phyloP scores from a whole-genome alignment of 768 basidiomycete genomes.

The Chiua virens region DNA sequence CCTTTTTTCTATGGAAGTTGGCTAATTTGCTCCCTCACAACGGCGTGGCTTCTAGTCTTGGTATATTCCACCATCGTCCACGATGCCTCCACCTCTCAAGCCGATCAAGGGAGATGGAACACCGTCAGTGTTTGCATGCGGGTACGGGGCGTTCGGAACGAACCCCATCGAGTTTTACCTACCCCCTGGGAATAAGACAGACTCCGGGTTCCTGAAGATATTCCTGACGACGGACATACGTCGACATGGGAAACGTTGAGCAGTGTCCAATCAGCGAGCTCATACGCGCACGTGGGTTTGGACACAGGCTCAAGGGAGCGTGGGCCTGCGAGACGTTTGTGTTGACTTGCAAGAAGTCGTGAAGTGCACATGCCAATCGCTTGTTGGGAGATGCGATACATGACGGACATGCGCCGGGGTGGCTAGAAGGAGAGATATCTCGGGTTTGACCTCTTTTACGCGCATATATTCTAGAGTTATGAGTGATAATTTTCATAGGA shows the following conservation, averaged over 20 bases:
- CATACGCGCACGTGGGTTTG: background rate
- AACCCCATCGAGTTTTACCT: slow-evolving; percentile 19
- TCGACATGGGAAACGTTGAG: slow-evolving; percentile 15
- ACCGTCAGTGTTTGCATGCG: slow-evolving; percentile 19
- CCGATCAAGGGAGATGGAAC: background rate
- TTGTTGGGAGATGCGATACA: background rate
- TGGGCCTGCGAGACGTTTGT: slow-evolving; percentile 22
- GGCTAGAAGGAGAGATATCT: too few species aligned
- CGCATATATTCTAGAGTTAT: too few species aligned
- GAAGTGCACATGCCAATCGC: background rate
- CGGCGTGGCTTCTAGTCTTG: slow-evolving; percentile 6
- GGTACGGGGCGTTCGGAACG: slow-evolving; percentile 20
- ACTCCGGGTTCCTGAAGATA: slow-evolving; percentile 23
- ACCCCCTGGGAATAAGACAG: background rate
- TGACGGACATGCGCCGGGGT: background rate
- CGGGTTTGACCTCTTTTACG: too few species aligned
- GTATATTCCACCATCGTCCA: slow-evolving; percentile 11
- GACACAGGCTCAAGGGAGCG: background rate
- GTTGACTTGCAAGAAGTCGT: slow-evolving; percentile 13
- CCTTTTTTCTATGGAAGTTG: background rate
- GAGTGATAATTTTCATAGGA: too few species aligned
- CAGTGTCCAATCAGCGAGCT: slow-evolving; percentile 7
- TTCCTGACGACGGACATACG: slow-evolving; percentile 20
- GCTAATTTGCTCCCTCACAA: background rate
- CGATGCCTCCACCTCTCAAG: slow-evolving; percentile 10